phyloP scores from a whole-genome alignment of 75 land plant genomes.

The Pinus tabuliformis region DNA sequence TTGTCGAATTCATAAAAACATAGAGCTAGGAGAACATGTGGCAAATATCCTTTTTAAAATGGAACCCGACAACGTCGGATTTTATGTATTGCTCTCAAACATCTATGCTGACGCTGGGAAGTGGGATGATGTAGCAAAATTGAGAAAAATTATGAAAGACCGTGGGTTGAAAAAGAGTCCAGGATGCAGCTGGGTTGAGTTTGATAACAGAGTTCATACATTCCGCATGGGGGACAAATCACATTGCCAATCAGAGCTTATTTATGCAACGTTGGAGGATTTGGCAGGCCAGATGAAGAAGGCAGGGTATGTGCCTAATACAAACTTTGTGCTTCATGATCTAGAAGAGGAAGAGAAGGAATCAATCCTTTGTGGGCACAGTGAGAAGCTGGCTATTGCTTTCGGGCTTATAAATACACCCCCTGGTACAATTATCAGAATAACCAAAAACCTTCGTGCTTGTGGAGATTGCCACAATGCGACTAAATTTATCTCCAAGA shows the following conservation, averaged over 20 bases:
- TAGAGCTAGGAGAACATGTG: slow-evolving; percentile 29
- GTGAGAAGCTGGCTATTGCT: slow-evolving; percentile 25
- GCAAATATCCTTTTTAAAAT: slow-evolving; percentile 18
- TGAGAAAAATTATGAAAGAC: slow-evolving; percentile 18
- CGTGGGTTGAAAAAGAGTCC: not conserved
- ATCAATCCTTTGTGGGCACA: slow-evolving; percentile 18
- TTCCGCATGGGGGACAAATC: slow-evolving; percentile 1
- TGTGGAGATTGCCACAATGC: slow-evolving; percentile 19
- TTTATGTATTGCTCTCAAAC: slow-evolving; percentile 40
- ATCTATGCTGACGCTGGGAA: slow-evolving; percentile 39
- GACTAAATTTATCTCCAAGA: slow-evolving; percentile 18
- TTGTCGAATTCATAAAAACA: slow-evolving; percentile 39
- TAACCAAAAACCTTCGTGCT: slow-evolving; percentile 9
- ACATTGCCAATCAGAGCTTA: slow-evolving; percentile 22
- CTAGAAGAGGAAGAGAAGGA: slow-evolving; percentile 18
- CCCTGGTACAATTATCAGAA: slow-evolving; percentile 11
- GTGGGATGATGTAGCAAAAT: slow-evolving; percentile 27
- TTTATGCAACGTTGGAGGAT: not conserved
- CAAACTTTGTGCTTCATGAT: not conserved
- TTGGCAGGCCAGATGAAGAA: not conserved
- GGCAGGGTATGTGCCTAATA: slow-evolving; percentile 1
- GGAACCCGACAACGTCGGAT: slow-evolving; percentile 24
- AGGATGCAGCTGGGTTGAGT: slow-evolving; percentile 2
- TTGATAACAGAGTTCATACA: not conserved
- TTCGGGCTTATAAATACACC: slow-evolving; percentile 18